phyloP scores from a whole-genome alignment of 2,329 filamentous ascomycete genomes.

The Diaporthe nobilis region DNA sequence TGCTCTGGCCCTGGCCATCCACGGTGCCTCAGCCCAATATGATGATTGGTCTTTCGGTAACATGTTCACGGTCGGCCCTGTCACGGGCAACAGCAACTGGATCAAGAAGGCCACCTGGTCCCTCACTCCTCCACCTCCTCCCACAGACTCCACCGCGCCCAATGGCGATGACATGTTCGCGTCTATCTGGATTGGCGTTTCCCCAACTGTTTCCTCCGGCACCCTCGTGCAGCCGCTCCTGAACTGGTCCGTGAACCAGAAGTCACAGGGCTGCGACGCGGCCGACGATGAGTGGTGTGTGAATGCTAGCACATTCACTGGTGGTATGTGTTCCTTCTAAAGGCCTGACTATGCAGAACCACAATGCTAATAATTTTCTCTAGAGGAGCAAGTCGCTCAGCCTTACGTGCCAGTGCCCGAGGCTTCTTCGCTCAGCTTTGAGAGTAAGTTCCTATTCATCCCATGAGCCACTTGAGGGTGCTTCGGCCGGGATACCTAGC shows the following conservation, averaged over 20 bases:
- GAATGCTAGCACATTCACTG: constrained; percentile 19
- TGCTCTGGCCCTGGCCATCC: constrained; percentile 12
- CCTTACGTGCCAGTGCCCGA: constrained; percentile 13
- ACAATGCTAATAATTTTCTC: background rate
- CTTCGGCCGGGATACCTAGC: too few relatives aligned
- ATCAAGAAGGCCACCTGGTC: constrained; percentile 11
- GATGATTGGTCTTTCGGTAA: background rate
- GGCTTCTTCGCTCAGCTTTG: background rate
- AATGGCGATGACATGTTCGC: constrained; percentile 9
- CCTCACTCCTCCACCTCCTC: background rate
- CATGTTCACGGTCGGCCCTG: background rate
- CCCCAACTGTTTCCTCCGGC: background rate
- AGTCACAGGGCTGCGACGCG: constrained; percentile 20
- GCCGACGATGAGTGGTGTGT: constrained; percentile 31
- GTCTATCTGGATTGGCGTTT: constrained; percentile 18
- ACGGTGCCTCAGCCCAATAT: background rate
- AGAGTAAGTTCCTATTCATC: background rate
- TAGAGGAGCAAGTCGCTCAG: constrained; percentile 1
- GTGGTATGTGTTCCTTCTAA: background rate
- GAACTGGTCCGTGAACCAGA: constrained; percentile 20
- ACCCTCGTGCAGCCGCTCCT: constrained; percentile 26
- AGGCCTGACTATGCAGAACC: background rate
- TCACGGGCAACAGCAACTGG: background rate
- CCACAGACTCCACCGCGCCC: background rate
- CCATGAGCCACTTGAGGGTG: background rate